These are phyloP conservation scores for Claviceps monticola DNA, from an alignment of 2,329 filamentous ascomycete species.

Conservation along the genomic window DNA sequence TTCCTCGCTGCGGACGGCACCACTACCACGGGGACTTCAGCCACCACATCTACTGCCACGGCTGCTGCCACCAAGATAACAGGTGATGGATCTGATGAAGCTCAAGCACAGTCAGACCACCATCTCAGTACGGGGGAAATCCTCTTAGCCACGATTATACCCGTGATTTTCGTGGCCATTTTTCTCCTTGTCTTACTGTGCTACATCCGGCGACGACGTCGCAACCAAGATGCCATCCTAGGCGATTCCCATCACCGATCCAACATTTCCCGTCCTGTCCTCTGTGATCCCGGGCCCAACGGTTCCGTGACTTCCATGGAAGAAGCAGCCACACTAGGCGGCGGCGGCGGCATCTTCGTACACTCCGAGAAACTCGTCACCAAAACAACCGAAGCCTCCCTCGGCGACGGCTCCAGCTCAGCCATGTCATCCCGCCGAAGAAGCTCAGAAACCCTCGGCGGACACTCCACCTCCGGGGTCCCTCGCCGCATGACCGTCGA, in stretches of 20 bases:
- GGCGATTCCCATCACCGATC: constrained; percentile 17
- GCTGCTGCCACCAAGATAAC: constrained; percentile 12
- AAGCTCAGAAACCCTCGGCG: constrained; percentile 16
- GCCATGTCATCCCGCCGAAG: constrained; percentile 10
- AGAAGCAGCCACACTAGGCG: constrained; percentile 11
- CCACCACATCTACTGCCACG: constrained; percentile 12
- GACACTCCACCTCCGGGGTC: constrained; percentile 11
- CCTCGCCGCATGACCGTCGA: constrained; percentile 13
- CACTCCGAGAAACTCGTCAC: constrained; percentile 8
- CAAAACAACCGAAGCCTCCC: constrained; percentile 10
- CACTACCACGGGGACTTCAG: constrained; percentile 11
- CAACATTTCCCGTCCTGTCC: constrained; percentile 21
- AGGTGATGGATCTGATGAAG: constrained; percentile 6
- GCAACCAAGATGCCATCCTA: constrained; percentile 14
- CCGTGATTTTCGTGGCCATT: constrained; percentile 23
- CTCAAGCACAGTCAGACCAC: constrained; percentile 9
- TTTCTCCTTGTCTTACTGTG: constrained; percentile 20
- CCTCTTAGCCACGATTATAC: constrained; percentile 30
- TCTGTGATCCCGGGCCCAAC: constrained; percentile 15
- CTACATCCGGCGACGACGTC: constrained; percentile 19
- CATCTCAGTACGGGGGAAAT: constrained; percentile 21
- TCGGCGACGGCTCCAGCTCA: constrained; percentile 13
- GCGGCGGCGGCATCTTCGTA: neutral
- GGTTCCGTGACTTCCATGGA: constrained; percentile 13
- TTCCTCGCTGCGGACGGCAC: constrained; percentile 17